Evolutionary conservation across 805 yeast species (phyloP).

Genomic region (Wickerhamiella alocasiicola): DNA sequence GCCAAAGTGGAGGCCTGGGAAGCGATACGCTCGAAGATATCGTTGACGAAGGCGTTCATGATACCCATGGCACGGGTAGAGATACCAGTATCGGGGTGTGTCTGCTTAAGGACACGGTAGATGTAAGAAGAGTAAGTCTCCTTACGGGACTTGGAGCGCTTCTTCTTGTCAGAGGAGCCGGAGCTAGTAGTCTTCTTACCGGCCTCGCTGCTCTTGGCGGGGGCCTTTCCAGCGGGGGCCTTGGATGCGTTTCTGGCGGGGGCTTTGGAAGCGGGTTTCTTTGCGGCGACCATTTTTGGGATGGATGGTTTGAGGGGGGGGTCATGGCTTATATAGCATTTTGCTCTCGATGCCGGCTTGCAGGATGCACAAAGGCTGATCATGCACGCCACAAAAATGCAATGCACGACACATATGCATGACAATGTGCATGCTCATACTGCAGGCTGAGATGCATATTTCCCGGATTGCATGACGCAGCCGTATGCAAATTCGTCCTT

Average conservation of each 20-base stretch:
- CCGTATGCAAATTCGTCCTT: too few species aligned
- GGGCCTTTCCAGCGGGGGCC: conserved; percentile 84
- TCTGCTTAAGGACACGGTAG: conserved; percentile 96
- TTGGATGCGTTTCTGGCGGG: conserved; percentile 42
- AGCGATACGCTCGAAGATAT: conserved; percentile 96
- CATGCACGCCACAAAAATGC: too few species aligned
- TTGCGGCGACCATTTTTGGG: conserved; percentile 42
- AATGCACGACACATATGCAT: too few species aligned
- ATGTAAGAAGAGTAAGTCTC: conserved; percentile 97
- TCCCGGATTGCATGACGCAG: too few species aligned
- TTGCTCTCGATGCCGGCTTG: too few species aligned
- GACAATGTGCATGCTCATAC: background rate
- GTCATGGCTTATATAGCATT: background rate
- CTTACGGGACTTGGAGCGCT: conserved; percentile 91
- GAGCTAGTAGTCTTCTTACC: conserved; percentile 81
- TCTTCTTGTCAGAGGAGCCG: conserved; percentile 66
- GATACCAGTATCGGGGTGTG: conserved; percentile 99
- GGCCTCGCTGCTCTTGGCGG: conserved; percentile 64
- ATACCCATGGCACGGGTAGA: conserved; percentile 98
- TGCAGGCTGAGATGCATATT: too few species aligned
- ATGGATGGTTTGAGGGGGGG: conserved; percentile 23
- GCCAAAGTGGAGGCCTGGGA: conserved; percentile 96
- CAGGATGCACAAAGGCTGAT: too few species aligned
- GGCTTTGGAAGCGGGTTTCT: conserved; percentile 32
- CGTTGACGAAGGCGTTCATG: conserved; percentile 96